Evolutionary conservation across 768 basidiomycete species (phyloP).

Genomic region (Pleurotus djamor): DNA sequence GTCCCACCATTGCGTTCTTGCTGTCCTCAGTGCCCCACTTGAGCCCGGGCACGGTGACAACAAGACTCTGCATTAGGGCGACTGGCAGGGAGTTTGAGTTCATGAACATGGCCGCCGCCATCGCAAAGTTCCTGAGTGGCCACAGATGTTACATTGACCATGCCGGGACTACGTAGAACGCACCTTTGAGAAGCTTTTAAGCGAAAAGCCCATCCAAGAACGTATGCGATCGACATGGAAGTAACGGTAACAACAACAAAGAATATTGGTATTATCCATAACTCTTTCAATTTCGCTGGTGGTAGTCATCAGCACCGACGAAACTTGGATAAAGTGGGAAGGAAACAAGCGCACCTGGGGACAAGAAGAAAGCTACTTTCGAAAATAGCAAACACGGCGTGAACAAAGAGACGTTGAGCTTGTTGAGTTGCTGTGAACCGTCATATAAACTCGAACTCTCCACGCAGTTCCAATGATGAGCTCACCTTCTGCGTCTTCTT

Average conservation of each 20-base stretch:
- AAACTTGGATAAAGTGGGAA: neutral
- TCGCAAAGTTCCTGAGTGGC: conserved; percentile 64
- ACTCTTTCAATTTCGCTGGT: conserved; percentile 69
- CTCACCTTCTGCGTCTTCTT: conserved; percentile 85
- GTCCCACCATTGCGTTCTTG: conserved; percentile 85
- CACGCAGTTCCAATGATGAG: conserved; percentile 3
- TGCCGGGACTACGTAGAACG: conserved; percentile 13
- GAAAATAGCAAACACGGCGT: conserved; percentile 87
- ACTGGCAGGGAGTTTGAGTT: conserved; percentile 95
- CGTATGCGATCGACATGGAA: conserved; percentile 68
- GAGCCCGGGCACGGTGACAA: conserved; percentile 76
- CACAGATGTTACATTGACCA: neutral
- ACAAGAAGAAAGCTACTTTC: conserved; percentile 91
- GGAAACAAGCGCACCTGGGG: conserved; percentile 54
- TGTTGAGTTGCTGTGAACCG: conserved; percentile 63
- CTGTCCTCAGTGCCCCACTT: conserved; percentile 84
- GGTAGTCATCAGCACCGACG: neutral
- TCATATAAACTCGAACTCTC: conserved; percentile 6
- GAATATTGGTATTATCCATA: conserved; percentile 87
- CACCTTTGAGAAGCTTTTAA: conserved; percentile 78
- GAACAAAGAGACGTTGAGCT: conserved; percentile 86
- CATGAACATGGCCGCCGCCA: conserved; percentile 87
- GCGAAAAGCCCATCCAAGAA: conserved; percentile 59
- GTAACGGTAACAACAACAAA: conserved; percentile 74
- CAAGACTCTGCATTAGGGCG: conserved; percentile 90